Conservation (phyloP, 1,284 basidiomycete genomes). For the Rhodotorula sp. region DNA sequence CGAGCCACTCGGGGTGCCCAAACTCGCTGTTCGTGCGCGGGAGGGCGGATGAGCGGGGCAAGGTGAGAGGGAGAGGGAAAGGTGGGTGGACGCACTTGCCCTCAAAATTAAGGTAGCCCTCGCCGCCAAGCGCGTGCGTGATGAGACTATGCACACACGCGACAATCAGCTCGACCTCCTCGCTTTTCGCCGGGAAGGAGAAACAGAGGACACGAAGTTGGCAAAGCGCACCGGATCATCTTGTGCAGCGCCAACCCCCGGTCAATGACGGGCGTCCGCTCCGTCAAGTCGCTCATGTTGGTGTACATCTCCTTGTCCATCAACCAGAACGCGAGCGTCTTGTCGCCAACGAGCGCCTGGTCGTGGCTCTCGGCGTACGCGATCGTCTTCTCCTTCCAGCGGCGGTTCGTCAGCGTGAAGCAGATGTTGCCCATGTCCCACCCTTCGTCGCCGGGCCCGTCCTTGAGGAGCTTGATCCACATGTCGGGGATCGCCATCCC, state of each 20-base stretch:
- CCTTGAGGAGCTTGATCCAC: slow-evolving; percentile 99
- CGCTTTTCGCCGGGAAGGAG: neutral
- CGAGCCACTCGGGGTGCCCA: slow-evolving; percentile 98
- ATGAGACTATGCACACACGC: slow-evolving; percentile 63
- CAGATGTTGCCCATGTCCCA: slow-evolving; percentile 90
- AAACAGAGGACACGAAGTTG: neutral
- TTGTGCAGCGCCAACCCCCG: slow-evolving; percentile 92
- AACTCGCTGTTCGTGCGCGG: slow-evolving; percentile 63
- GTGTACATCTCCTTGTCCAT: slow-evolving; percentile 99
- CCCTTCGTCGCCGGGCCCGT: slow-evolving; percentile 72
- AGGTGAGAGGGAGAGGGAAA: neutral
- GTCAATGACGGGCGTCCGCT: slow-evolving; percentile 82
- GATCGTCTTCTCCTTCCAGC: slow-evolving; percentile 86
- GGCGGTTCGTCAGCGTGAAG: slow-evolving; percentile 85
- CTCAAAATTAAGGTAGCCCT: slow-evolving; percentile 97
- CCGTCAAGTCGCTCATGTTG: slow-evolving; percentile 88
- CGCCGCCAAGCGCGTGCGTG: slow-evolving; percentile 88
- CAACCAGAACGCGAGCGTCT: slow-evolving; percentile 97
- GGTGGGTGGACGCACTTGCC: slow-evolving; percentile 63
- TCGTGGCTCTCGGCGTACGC: slow-evolving; percentile 97
- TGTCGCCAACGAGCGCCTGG: slow-evolving; percentile 96
- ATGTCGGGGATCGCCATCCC: slow-evolving; percentile 99
- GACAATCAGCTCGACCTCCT: neutral
- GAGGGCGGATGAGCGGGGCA: neutral
- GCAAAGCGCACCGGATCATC: slow-evolving; percentile 77